phyloP scores from a whole-genome alignment of 2,329 filamentous ascomycete genomes.

The Aspergillus caelatus region DNA sequence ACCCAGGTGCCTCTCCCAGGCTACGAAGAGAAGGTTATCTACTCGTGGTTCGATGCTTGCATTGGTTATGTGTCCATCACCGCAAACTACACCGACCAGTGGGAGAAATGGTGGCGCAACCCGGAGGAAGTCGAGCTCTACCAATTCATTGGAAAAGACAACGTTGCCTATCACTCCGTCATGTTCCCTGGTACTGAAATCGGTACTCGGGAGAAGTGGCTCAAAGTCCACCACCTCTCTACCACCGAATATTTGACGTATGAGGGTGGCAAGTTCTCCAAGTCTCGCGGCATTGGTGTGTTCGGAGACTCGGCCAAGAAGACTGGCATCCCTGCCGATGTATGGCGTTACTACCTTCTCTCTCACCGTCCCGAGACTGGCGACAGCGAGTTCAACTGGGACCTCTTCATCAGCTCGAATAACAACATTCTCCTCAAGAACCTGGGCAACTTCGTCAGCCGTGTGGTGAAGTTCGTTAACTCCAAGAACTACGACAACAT shows the following conservation, averaged over 20 bases:
- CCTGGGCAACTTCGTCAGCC: conserved; percentile 72
- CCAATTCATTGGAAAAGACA: conserved; percentile 95
- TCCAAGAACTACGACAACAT: conserved; percentile 13
- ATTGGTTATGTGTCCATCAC: conserved; percentile 97
- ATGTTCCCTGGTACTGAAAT: conserved; percentile 89
- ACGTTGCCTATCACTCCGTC: conserved; percentile 84
- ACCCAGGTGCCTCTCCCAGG: conserved; percentile 62
- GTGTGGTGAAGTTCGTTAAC: conserved; percentile 68
- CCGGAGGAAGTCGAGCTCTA: conserved; percentile 85
- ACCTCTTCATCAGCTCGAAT: conserved; percentile 78
- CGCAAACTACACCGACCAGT: conserved; percentile 81
- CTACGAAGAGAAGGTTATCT: conserved; percentile 79
- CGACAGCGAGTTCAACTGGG: conserved; percentile 91
- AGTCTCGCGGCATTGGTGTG: conserved; percentile 84
- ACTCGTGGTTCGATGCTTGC: conserved; percentile 91
- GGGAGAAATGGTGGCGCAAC: conserved; percentile 94
- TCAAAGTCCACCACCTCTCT: conserved; percentile 82
- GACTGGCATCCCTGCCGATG: conserved; percentile 79
- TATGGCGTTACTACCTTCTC: conserved; percentile 93
- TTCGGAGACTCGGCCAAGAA: conserved; percentile 89
- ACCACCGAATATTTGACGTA: conserved; percentile 91
- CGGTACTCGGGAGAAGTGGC: conserved; percentile 84
- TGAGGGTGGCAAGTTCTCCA: conserved; percentile 88
- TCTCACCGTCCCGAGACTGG: conserved; percentile 81
- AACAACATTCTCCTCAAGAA: conserved; percentile 84